Evolutionary conservation across 2,329 filamentous ascomycete species (phyloP).

Genomic region (Colletotrichum ledebouriae): DNA sequence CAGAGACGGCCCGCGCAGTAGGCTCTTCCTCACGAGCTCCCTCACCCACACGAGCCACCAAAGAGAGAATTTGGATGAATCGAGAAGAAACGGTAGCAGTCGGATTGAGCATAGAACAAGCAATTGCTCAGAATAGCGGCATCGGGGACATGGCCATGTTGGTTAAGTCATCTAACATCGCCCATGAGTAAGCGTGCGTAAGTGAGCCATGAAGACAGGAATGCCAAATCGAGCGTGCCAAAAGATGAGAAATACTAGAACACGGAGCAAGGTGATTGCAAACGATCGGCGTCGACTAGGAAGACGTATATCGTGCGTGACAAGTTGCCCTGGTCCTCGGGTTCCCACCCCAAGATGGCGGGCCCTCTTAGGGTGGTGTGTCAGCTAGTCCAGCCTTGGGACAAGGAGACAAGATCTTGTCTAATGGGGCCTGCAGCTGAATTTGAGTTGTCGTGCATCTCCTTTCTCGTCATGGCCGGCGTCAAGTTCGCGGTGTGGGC

Average conservation of each 20-base stretch:
- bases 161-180: conserved; percentile 35
- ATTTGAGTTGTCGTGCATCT: conserved; percentile 40
- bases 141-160: conserved; percentile 30
- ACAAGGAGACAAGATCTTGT: conserved; percentile 26
- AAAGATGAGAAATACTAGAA: not conserved
- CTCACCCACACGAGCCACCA: conserved; percentile 32
- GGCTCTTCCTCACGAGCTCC: conserved; percentile 7
- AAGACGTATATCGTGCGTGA: conserved; percentile 15
- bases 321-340: conserved; percentile 31
- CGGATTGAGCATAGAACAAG: conserved; percentile 25
- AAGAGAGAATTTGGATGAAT: conserved; percentile 20
- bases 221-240: not conserved
- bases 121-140: conserved; percentile 15
- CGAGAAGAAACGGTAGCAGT: conserved; percentile 33
- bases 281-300: conserved; percentile 7
- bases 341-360: conserved; percentile 31
- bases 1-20: conserved; percentile 10
- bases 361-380: conserved; percentile 22
- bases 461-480: conserved; percentile 21
- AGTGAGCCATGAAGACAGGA: conserved; percentile 26
- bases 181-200: conserved; percentile 40
- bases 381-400: conserved; percentile 35
- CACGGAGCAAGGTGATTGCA: not conserved
- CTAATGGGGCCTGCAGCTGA: conserved; percentile 35
- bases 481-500: not conserved